Evolutionary conservation across 495 filamentous ascomycete species (phyloP).

Genomic region (Penicillium dipodomyicola): DNA sequence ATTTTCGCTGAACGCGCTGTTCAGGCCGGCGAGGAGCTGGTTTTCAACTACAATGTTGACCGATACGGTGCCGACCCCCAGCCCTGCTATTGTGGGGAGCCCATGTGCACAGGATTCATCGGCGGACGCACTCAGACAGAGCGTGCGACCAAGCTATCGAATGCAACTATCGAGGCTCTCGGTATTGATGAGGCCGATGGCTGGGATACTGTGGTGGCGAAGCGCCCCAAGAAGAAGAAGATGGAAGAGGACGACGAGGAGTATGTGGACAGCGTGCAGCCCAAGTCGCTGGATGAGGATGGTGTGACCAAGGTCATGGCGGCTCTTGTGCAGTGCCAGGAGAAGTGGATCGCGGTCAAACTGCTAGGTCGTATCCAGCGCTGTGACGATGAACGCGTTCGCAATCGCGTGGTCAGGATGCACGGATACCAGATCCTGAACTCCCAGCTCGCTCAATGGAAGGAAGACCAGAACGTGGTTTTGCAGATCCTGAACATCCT

Average conservation of each 20-base stretch:
- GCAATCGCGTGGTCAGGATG: conserved; percentile 88
- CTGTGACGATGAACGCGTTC: conserved; percentile 84
- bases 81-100: conserved; percentile 92
- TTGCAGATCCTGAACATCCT: conserved; percentile 89
- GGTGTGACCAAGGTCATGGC: conserved; percentile 98
- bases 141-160: conserved; percentile 85
- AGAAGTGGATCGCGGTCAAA: conserved; percentile 99
- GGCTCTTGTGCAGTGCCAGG: conserved; percentile 95
- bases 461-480: conserved; percentile 82
- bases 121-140: conserved; percentile 98
- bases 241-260: conserved; percentile 92
- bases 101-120: conserved; percentile 94
- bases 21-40: conserved; percentile 86
- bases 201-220: conserved; percentile 86
- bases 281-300: conserved; percentile 78
- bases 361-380: conserved; percentile 84
- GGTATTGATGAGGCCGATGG: conserved; percentile 91
- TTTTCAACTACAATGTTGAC: conserved; percentile 99
- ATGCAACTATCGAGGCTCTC: conserved; percentile 88
- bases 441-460: conserved; percentile 76
- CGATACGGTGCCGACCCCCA: conserved; percentile 96
- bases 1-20: conserved; percentile 92
- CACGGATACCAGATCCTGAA: conserved; percentile 96
- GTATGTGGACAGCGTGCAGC: conserved; percentile 86
- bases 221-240: conserved; percentile 92